A percentile compares a stretch with the other conserved stretches of the same genome.
These are phyloP conservation scores for Pythium aristosporum DNA, from an alignment of 352 stramenopile species.

Conservation along the genomic window DNA sequence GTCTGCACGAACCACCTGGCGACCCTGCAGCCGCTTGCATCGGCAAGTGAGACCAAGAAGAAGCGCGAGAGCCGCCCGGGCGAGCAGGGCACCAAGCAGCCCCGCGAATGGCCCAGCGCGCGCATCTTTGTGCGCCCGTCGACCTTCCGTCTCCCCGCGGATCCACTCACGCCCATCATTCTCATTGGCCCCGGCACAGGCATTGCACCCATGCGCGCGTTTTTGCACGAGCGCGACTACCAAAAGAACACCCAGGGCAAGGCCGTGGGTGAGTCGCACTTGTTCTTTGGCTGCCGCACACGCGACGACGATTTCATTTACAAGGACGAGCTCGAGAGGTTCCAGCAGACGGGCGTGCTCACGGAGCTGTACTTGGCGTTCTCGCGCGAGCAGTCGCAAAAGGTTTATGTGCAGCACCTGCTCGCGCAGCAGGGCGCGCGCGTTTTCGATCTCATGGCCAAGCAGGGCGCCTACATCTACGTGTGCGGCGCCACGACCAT, in stretches of 20 bases:
- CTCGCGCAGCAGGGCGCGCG: constrained; percentile 72
- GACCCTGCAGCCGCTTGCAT: constrained; percentile 44
- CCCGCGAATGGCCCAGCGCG: constrained; percentile 63
- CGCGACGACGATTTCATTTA: constrained; percentile 90
- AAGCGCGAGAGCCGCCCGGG: constrained; percentile 70
- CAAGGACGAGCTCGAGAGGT: constrained; percentile 89
- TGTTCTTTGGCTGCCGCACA: constrained; percentile 93
- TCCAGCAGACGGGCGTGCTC: constrained; percentile 83
- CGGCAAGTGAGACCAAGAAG: constrained; percentile 47
- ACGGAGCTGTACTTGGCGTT: constrained; percentile 94
- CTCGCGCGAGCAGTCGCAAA: constrained; percentile 90
- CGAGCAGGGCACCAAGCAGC: constrained; percentile 68
- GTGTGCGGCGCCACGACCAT: constrained; percentile 97
- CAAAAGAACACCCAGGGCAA: constrained; percentile 51
- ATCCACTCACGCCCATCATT: constrained; percentile 91
- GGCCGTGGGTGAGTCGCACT: constrained; percentile 80
- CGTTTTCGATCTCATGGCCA: constrained; percentile 61
- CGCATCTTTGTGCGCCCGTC: constrained; percentile 94
- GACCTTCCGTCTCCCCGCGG: constrained; percentile 92
- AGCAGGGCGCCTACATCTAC: constrained; percentile 91
- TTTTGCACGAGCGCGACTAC: constrained; percentile 93
- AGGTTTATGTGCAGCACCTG: constrained; percentile 99
- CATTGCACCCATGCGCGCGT: constrained; percentile 96
- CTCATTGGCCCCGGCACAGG: constrained; percentile 96
- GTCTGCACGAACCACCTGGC: constrained; percentile 94